Evolutionary conservation across 1,284 basidiomycete genomes (phyloP), one percentile per base, ranked within the genome.

Genomic region (Amylostereum areolatum): DNA sequence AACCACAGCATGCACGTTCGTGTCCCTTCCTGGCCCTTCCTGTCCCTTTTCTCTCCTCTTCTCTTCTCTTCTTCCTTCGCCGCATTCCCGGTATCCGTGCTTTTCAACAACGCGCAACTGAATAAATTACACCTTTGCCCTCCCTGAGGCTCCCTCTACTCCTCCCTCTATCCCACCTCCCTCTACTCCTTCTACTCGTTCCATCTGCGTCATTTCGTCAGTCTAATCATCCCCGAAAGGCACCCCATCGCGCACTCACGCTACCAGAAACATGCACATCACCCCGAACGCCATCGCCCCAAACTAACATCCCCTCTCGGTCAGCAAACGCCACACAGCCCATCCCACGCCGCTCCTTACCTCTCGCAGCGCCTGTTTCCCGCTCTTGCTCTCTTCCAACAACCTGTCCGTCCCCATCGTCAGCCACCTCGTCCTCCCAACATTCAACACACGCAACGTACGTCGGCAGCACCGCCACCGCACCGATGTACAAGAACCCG

Each of bases 401-500:
- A 94, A 68, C 53, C 92, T 93, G 57, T 45, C 46, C 32, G 30
- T 34, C 43, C 46, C 41, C 51, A 46, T 29, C 40, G 18, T 41
- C 7, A 3, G 36, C 8, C 8, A 39, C 18, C 39, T 24, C 30
- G n/a, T 18, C n/a, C 25, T 9, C 32, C 28, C 18, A 18, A 18
- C 18, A 18, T 18, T 35, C 29, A 39, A 44, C 4, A 10, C 3
- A 41, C 10, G 29, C 34, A 39, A 78, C 85, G 61, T 75, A 90
- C 87, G 87, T 89, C 59, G 91, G 91, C 55, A 94, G 72, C 49
- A 93, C 91, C 46, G 90, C 90, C 48, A 94, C 92, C 39, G 89
- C 88, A 18, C 90, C 91, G 58, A 93, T 93, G 68, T 94, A 93
- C 62, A 94, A 72, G 71, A 93, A 94, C n/a, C 91, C 91, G 59